Evolutionary conservation across 78 protist genomes (phyloP), one percentile per base, ranked within the genome.

Genomic region (Protostelium mycophagum): DNA sequence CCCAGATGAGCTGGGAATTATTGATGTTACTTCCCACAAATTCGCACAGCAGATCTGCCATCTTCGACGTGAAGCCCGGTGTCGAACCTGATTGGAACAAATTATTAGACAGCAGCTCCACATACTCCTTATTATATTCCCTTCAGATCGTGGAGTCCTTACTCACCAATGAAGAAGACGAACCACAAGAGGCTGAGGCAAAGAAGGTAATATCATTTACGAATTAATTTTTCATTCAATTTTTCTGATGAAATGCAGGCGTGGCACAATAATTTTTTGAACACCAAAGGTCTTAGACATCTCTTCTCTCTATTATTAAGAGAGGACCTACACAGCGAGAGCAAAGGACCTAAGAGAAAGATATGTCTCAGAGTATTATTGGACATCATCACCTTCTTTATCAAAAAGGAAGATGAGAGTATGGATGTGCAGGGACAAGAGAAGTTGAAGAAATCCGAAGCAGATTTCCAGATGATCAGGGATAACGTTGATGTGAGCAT

Each of bases 1-100:
- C 95, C 5, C 95, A 88, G 85, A 73, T 85, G 38, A 88, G 88
- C 38, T 93, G 92, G 93, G 95, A 93, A 10, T 63, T 93, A 9
- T 87, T 93, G 85, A 63, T 89, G 87, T 84, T 93, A 16, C 35
- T 93, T 5, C 95, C 95, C 51, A 91, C 85, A 0, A 90, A 90
- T 34, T 83, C 34, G 39, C 85, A 88, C 36, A 90, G 89, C 28
- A 51, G 86, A 23, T 28, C 38, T 38, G 93, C 86, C 23, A 28
- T 90, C 35, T 28, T 85, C 38, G 0, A 31, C 9, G 39, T 35
- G 28, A 91, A 73, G 51, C 37, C 73, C 31, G 39, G 29, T 36
- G 39, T 0, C 0, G 1, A 87, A 38, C 63, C 38, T 0, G 63
- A 89, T 38, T 93, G 95, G 95, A 63, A 86, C 28, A 28, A 31